Evolutionary conservation across 345 rosid genomes (phyloP).

Genomic region (Abelmoschus esculentus): DNA sequence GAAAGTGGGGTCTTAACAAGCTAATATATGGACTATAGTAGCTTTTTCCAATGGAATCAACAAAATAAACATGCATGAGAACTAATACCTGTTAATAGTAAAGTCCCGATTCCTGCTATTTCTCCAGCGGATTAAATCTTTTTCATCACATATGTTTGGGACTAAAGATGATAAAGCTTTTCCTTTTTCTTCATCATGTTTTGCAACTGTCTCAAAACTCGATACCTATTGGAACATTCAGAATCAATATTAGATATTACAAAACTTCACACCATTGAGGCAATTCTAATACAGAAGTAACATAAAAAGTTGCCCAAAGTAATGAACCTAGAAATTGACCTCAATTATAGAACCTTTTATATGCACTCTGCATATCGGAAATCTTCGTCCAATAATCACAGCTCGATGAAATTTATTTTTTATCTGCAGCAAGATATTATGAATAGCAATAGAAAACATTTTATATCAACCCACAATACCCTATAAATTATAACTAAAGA

Average conservation of each 20-base stretch:
- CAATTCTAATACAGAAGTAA: not conserved
- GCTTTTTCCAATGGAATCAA: not conserved
- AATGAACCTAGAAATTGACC: conserved; percentile 36
- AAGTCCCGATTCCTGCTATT: conserved; percentile 77
- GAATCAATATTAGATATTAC: conserved; percentile 9
- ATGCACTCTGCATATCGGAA: conserved; percentile 75
- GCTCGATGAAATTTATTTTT: conserved; percentile 39
- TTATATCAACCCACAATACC: not conserved
- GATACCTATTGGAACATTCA: conserved; percentile 49
- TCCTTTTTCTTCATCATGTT: conserved; percentile 30
- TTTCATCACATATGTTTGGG: conserved; percentile 34
- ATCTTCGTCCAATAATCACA: conserved; percentile 59
- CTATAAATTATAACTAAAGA: not conserved
- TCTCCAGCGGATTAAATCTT: conserved; percentile 63
- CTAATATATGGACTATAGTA: not conserved
- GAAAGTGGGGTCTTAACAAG: not conserved
- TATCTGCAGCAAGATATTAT: conserved; percentile 34
- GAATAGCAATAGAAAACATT: conserved; percentile 8
- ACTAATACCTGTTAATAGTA: conserved; percentile 75
- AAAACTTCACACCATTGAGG: not conserved
- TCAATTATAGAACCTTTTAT: conserved; percentile 54
- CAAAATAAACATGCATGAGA: conserved; percentile 10
- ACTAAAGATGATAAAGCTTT: conserved; percentile 18
- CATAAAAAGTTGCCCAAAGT: not conserved
- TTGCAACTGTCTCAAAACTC: conserved; percentile 68